phyloP scores from a whole-genome alignment of 2,329 filamentous ascomycete species.

The Pseudogymnoascus sp. region DNA sequence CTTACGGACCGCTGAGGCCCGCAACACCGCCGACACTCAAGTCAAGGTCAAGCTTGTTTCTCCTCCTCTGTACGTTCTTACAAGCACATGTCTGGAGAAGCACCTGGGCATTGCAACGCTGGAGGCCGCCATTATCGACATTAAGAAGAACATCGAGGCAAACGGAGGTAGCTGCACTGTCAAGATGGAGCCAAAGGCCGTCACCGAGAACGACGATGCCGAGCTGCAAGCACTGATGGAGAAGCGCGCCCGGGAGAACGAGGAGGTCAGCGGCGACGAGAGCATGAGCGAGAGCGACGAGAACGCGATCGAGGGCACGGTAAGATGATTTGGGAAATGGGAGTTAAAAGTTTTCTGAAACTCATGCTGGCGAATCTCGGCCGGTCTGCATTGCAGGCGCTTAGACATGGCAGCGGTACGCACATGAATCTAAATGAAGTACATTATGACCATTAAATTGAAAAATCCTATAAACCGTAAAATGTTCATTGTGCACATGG shows the following conservation, averaged over 20 bases:
- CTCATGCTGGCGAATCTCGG: constrained; percentile 8
- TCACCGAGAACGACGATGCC: constrained; percentile 96
- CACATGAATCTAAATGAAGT: constrained; percentile 7
- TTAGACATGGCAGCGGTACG: constrained; percentile 9
- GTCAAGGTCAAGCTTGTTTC: constrained; percentile 99
- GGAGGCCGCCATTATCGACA: constrained; percentile 82
- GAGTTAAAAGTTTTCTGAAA: constrained; percentile 11
- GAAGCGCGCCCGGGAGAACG: constrained; percentile 96
- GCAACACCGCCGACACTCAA: constrained; percentile 85
- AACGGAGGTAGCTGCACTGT: constrained; percentile 75
- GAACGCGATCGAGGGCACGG: constrained; percentile 53
- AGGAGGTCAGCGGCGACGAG: constrained; percentile 95
- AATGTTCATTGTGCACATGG: neutral
- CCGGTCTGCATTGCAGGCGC: constrained; percentile 12
- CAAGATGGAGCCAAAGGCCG: constrained; percentile 98
- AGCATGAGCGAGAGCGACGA: constrained; percentile 93
- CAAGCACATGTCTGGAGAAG: constrained; percentile 94
- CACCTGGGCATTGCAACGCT: constrained; percentile 71
- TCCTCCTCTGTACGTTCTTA: constrained; percentile 91
- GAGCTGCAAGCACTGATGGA: constrained; percentile 98
- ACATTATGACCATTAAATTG: constrained; percentile 10
- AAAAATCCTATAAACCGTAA: constrained; percentile 4
- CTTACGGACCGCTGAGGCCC: constrained; percentile 80
- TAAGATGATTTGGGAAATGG: constrained; percentile 22
- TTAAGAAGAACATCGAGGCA: constrained; percentile 68